Evolutionary conservation across 371 early-diverging fungal genomes (phyloP).

Genomic region (Haplosporangium sp.): DNA sequence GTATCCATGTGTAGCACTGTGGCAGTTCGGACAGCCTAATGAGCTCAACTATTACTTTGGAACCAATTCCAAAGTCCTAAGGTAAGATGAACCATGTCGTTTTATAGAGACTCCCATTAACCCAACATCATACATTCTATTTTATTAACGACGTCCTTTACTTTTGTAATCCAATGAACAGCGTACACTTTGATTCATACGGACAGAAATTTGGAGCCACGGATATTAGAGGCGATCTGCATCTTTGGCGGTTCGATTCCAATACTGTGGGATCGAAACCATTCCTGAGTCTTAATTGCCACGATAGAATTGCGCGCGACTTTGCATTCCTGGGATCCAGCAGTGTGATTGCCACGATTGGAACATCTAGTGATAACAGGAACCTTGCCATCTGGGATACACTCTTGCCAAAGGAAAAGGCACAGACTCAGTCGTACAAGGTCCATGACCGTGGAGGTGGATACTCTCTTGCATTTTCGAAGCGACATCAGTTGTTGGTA

Average conservation of each 20-base stretch:
- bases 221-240: slow-evolving; percentile 74
- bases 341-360: slow-evolving; percentile 80
- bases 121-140: background rate
- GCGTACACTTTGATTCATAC: slow-evolving; percentile 75
- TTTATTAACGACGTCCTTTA: background rate
- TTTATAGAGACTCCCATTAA: no score
- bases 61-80: slow-evolving; percentile 60
- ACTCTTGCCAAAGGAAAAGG: slow-evolving; percentile 70
- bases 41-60: slow-evolving; percentile 70
- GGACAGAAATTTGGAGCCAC: slow-evolving; percentile 84
- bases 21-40: slow-evolving; percentile 72
- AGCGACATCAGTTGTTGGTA: slow-evolving; percentile 69
- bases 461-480: slow-evolving; percentile 74
- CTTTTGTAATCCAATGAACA: slow-evolving; percentile 2
- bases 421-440: slow-evolving; percentile 55
- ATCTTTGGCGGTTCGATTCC: slow-evolving; percentile 82
- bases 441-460: slow-evolving; percentile 67
- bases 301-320: slow-evolving; percentile 75
- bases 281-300: slow-evolving; percentile 62
- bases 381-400: slow-evolving; percentile 86
- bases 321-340: slow-evolving; percentile 79
- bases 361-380: slow-evolving; percentile 65
- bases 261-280: slow-evolving; percentile 72
- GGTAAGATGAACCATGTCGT: slow-evolving; percentile 37
- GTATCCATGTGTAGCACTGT: slow-evolving; percentile 64